Base-by-base conservation (phyloP, 2,329 filamentous ascomycete genomes). In the Beauveria caledonica region DNA sequence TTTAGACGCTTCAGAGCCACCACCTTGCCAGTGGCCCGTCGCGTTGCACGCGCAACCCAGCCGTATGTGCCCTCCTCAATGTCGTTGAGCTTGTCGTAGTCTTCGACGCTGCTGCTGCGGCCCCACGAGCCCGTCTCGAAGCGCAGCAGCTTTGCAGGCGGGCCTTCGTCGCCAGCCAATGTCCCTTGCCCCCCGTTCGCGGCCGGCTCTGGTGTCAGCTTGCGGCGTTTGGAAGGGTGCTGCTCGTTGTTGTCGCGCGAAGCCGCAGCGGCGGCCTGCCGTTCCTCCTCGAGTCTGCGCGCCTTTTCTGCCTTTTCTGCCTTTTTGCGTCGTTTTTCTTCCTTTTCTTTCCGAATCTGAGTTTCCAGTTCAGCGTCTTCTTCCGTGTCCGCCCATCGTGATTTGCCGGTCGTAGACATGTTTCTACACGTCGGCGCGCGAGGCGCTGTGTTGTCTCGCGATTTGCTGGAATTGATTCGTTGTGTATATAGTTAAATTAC, bases 61-160 rank as follows among this genome's bases (percentile, higher is more conserved):
- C 94, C 94, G 73, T 99, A 99, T 9, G 92, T 92, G 40, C 94
- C 94, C 77, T 99, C 94, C 74, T 97, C 94, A 68, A 99, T 99
- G 71, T 94, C 89, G 73, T 99, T 99, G 61, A 99, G 80, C 66
- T 90, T 89, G 68, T 97, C 90, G 75, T 92, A 99, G 69, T 90
- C 87, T 69, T 93, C 88, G 27, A 96, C 88, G 70, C 89, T 89
- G 62, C 89, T 82, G 69, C 88, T 89, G 61, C 76, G 79, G 55
- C 84, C 81, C 85, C 92, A 96, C 66, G 77, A 73, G 10, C 83
- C 82, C 15, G 80, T 78, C 10, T 88, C 82, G 69, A 95, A 92
- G 11, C 88, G 85, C 46, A 97, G 74, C 2, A 96, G 78, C 64
- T 81, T 84, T 1, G 82, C 73, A 40, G 69, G 61, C 33, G 60